Conservation (phyloP, 2,329 filamentous ascomycete genomes). For the Cladorrhinum sp. region DNA sequence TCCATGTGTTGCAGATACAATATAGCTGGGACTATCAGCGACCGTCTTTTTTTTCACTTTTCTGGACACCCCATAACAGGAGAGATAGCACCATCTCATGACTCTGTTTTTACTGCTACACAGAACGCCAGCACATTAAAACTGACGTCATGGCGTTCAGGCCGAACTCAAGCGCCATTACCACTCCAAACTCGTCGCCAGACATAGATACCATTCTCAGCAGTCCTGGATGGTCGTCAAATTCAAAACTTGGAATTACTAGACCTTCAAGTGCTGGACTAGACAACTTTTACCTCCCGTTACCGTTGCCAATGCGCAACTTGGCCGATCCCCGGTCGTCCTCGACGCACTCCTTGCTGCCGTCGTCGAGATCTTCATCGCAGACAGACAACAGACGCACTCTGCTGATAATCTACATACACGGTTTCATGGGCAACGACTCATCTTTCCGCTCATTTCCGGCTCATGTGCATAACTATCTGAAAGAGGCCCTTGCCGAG, state of each 20-base stretch:
- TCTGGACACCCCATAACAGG: too few relatives aligned
- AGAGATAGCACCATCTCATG: neutral
- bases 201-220: neutral
- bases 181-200: neutral
- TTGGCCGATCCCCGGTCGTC: conserved; percentile 45
- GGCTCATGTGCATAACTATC: conserved; percentile 75
- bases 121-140: neutral
- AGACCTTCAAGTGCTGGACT: too few relatives aligned
- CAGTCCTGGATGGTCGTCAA: neutral
- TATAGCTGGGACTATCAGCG: neutral
- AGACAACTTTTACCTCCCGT: neutral
- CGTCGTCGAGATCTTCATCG: conserved; percentile 32
- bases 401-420: conserved; percentile 77
- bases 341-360: conserved; percentile 44
- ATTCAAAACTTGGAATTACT: neutral
- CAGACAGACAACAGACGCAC: conserved; percentile 43
- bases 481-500: conserved; percentile 63
- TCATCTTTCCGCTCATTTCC: conserved; percentile 86
- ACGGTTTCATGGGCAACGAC: conserved; percentile 87
- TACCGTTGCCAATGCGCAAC: neutral
- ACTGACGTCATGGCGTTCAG: conserved; percentile 6
- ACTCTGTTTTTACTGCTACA: neutral
- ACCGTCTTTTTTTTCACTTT: neutral
- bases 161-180: neutral
- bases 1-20: neutral